Evolutionary conservation across 495 filamentous ascomycete genomes (phyloP).

Genomic region (Parmelia sp.): DNA sequence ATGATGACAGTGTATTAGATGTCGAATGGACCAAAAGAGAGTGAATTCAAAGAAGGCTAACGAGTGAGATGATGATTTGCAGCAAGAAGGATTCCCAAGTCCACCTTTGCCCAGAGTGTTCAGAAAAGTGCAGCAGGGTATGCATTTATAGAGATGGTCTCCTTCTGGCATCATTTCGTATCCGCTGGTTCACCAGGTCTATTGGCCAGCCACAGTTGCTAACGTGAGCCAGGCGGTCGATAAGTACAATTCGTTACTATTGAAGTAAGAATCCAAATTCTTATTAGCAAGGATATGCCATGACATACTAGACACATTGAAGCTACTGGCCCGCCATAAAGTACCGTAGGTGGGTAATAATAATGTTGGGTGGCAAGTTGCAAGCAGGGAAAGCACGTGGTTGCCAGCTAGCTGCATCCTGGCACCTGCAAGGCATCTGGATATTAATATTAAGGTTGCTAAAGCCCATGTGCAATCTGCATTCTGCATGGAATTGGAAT

Average conservation of each 20-base stretch:
- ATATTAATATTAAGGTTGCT: background rate
- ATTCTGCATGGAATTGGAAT: too few relatives aligned
- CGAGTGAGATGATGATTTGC: background rate
- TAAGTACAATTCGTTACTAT: background rate
- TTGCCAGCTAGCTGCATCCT: background rate
- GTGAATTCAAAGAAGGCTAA: background rate
- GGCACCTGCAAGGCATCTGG: background rate
- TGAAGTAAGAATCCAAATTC: background rate
- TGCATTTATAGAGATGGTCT: too few relatives aligned
- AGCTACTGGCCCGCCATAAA: too few relatives aligned
- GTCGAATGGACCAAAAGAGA: background rate
- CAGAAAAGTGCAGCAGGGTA: too few relatives aligned
- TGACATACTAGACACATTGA: background rate
- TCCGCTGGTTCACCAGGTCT: background rate
- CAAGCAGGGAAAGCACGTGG: background rate
- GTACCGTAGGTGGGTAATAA: too few relatives aligned
- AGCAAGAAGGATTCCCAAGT: background rate
- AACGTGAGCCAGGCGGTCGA: background rate
- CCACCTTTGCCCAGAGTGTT: too few relatives aligned
- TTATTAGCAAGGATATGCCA: background rate
- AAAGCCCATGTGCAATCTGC: background rate
- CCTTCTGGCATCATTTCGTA: background rate
- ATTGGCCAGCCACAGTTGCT: slow-evolving; percentile 1
- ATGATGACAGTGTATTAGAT: background rate
- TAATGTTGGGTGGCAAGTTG: too few relatives aligned